phyloP scores from a whole-genome alignment of 495 filamentous ascomycete genomes.

The Hypoxylon cercidicola region DNA sequence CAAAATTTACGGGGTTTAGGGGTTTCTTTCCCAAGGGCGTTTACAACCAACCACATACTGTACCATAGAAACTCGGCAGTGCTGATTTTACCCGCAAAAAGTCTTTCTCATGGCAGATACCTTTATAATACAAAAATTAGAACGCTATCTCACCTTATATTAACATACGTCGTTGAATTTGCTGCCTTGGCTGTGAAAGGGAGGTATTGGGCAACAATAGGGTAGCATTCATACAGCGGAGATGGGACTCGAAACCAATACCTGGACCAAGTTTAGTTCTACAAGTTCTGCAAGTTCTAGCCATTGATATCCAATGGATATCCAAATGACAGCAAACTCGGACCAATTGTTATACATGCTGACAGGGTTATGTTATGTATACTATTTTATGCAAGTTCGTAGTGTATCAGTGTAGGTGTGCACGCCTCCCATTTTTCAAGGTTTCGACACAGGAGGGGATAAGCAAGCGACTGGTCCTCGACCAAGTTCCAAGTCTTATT shows the following conservation, averaged over 20 bases:
- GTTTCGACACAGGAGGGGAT: no score
- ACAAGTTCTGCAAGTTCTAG: background rate
- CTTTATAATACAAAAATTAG: slow-evolving; percentile 7
- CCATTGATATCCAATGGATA: no score
- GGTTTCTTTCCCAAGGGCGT: slow-evolving; percentile 27
- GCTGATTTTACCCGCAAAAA: slow-evolving; percentile 18
- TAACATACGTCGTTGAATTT: slow-evolving; percentile 20
- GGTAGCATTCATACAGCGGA: slow-evolving; percentile 21
- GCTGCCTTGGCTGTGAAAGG: slow-evolving; percentile 14
- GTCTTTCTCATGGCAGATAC: background rate
- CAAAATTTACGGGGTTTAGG: slow-evolving; percentile 30
- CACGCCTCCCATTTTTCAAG: no score
- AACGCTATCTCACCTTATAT: slow-evolving; percentile 19
- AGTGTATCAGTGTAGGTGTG: no score
- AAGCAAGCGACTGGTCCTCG: slow-evolving; percentile 30
- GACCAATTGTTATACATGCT: no score
- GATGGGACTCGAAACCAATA: slow-evolving; percentile 67
- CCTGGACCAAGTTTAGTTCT: slow-evolving; percentile 1
- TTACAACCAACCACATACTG: slow-evolving; percentile 33
- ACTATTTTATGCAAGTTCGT: no score
- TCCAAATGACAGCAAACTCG: no score
- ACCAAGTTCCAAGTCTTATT: slow-evolving; percentile 20
- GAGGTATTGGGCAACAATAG: slow-evolving; percentile 38
- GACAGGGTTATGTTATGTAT: no score
- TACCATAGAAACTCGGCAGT: slow-evolving; percentile 40